These are phyloP conservation scores for Scheffersomyces stipitis DNA, from an alignment of 805 yeast species.

Conservation along the genomic window DNA sequence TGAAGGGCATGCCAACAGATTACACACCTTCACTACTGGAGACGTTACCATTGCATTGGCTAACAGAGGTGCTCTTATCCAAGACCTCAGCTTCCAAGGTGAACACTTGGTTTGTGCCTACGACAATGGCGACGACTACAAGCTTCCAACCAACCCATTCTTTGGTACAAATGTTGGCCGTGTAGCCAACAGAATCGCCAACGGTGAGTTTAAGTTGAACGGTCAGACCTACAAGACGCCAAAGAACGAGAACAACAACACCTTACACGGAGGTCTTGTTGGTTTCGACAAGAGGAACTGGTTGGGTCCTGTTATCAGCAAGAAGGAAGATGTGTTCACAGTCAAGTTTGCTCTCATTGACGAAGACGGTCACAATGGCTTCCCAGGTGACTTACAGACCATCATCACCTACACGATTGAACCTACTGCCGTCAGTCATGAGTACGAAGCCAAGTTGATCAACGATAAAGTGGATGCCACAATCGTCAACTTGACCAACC, in stretches of 20 bases:
- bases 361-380: constrained; percentile 51
- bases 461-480: constrained; percentile 42
- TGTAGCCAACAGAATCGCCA: constrained; percentile 57
- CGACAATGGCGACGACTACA: constrained; percentile 30
- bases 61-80: constrained; percentile 54
- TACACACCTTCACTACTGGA: constrained; percentile 35
- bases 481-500: constrained; percentile 59
- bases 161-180: constrained; percentile 69
- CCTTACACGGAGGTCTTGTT: constrained; percentile 54
- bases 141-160: constrained; percentile 42
- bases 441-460: constrained; percentile 43
- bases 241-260: constrained; percentile 40
- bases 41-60: constrained; percentile 41
- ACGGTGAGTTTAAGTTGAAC: constrained; percentile 42
- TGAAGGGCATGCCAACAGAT: constrained; percentile 28
- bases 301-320: constrained; percentile 52
- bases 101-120: constrained; percentile 41
- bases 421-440: constrained; percentile 42
- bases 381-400: constrained; percentile 57
- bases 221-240: constrained; percentile 43
- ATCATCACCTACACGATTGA: constrained; percentile 46
- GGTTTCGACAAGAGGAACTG: constrained; percentile 54
- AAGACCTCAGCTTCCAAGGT: constrained; percentile 40
- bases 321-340: constrained; percentile 28
- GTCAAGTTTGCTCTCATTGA: constrained; percentile 45